Evolutionary conservation across 73 alveolate genomes (phyloP).

Genomic region (Stentor coeruleus): DNA sequence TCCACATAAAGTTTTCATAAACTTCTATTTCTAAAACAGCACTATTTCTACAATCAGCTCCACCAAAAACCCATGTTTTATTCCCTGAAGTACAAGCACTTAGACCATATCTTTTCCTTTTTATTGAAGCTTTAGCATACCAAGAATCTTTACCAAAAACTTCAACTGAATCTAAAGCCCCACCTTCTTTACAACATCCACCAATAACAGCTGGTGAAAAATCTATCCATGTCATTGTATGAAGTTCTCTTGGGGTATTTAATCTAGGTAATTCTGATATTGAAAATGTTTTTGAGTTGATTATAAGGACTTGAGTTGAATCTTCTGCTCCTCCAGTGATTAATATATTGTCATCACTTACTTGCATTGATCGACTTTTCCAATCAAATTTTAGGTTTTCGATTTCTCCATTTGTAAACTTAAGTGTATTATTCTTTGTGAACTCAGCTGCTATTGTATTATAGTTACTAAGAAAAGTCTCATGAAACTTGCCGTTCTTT

Average conservation of each 20-base stretch:
- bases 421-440: not conserved
- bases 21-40: not conserved
- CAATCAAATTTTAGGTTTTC: not conserved
- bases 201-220: not conserved
- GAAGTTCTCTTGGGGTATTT: not conserved
- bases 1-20: not conserved
- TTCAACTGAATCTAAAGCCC: not conserved
- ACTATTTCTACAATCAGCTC: not conserved
- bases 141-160: not conserved
- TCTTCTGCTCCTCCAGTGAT: not conserved
- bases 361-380: not conserved
- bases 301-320: not conserved
- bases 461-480: not conserved
- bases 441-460: not conserved
- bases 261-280: not conserved
- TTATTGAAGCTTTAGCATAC: not conserved
- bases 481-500: not conserved
- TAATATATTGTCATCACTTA: not conserved
- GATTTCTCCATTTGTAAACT: not conserved
- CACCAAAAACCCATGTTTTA: not conserved
- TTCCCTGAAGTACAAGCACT: not conserved
- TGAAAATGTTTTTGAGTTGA: not conserved
- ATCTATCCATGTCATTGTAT: not conserved
- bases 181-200: not conserved
- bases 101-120: not conserved